Conservation (phyloP, 257 asterid genomes). For the Solanum tacnaense region DNA sequence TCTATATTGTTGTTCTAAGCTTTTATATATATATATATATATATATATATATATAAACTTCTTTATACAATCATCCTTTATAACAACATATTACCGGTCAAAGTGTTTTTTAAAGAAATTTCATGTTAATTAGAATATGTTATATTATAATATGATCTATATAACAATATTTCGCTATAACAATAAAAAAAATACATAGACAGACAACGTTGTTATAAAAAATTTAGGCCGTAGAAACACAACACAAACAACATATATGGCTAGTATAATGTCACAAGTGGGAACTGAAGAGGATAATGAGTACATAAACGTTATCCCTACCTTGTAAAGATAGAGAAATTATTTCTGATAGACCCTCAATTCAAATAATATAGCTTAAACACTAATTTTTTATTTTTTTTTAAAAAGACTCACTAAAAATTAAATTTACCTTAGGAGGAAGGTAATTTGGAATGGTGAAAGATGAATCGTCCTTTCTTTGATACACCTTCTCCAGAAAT, state of each 20-base stretch:
- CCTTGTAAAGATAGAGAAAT: accelerated
- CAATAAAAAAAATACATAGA: not conserved
- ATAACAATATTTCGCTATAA: not conserved
- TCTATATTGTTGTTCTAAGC: not conserved
- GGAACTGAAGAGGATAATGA: accelerated
- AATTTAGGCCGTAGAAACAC: not conserved
- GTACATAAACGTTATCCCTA: not conserved
- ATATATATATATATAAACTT: no score
- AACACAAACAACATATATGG: not conserved
- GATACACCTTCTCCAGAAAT: constrained; percentile 41
- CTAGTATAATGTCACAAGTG: not conserved
- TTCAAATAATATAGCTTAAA: no score
- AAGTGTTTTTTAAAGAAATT: no score
- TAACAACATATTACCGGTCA: no score
- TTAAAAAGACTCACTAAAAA: not conserved
- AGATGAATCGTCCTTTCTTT: constrained; percentile 32
- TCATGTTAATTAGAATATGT: not conserved
- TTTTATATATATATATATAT: no score
- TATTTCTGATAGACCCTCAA: not conserved
- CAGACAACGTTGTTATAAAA: not conserved
- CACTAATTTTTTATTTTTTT: no score
- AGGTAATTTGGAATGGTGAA: constrained; percentile 4
- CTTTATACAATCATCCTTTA: not conserved
- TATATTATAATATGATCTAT: not conserved
- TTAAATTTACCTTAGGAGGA: not conserved